Percentiles rank a stretch among this genome's conserved stretches.
Evolutionary conservation across 192 early-diverging fungal genomes (phyloP).

Genomic region (Funneliformis geosporum): DNA sequence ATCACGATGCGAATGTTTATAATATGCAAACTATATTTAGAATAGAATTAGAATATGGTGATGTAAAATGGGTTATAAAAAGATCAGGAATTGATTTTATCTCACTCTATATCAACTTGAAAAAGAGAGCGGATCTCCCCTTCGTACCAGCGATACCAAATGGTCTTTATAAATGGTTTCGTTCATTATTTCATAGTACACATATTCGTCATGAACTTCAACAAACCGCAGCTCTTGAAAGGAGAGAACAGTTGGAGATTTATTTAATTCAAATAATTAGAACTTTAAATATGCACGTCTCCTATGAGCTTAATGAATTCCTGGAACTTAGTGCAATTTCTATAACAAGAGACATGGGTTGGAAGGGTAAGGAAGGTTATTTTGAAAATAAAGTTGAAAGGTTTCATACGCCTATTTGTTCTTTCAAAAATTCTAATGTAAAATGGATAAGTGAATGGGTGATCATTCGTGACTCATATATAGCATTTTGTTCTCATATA

Average conservation of each 20-base stretch:
- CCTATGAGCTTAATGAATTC: constrained; percentile 75
- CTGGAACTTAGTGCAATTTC: constrained; percentile 72
- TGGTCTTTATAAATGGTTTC: constrained; percentile 8
- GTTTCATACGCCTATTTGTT: constrained; percentile 47
- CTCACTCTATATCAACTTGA: constrained; percentile 63
- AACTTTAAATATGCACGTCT: constrained; percentile 59
- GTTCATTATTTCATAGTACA: neutral
- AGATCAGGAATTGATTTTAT: constrained; percentile 68
- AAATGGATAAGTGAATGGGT: constrained; percentile 71
- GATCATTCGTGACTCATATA: constrained; percentile 74
- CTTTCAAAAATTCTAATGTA: constrained; percentile 26
- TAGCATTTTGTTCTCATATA: constrained; percentile 54
- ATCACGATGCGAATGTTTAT: constrained; percentile 34
- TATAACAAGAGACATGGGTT: constrained; percentile 75
- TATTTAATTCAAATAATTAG: constrained; percentile 64
- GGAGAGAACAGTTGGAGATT: constrained; percentile 57
- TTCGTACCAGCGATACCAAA: constrained; percentile 39
- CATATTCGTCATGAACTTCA: constrained; percentile 36
- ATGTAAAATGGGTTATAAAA: constrained; percentile 74
- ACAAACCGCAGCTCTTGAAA: constrained; percentile 49
- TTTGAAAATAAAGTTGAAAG: constrained; percentile 66
- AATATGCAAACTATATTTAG: constrained; percentile 61
- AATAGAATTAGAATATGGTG: constrained; percentile 76
- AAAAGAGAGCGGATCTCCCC: constrained; percentile 49
- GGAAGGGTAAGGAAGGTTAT: constrained; percentile 84